Evolutionary conservation across 2,329 filamentous ascomycete species (phyloP).

Genomic region (Penicillium sp.): DNA sequence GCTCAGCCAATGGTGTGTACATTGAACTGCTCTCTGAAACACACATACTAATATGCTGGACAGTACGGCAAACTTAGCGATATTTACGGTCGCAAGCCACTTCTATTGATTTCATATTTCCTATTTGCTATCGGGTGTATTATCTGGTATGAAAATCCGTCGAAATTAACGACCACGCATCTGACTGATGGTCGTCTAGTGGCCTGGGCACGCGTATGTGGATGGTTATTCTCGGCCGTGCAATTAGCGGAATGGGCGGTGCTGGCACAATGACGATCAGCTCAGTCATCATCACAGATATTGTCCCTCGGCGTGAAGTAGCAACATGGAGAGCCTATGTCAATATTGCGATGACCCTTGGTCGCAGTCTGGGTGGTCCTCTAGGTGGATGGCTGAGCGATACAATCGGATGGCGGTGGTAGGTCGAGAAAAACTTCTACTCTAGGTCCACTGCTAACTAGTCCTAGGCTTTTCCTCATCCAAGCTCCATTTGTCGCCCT

Average conservation of each 20-base stretch:
- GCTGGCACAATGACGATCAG: constrained; percentile 51
- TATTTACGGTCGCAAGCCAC: constrained; percentile 59
- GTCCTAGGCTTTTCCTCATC: constrained; percentile 31
- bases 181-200: constrained; percentile 20
- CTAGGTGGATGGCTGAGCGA: constrained; percentile 66
- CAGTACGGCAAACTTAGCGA: constrained; percentile 62
- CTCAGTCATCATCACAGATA: constrained; percentile 54
- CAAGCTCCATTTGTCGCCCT: constrained; percentile 32
- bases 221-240: constrained; percentile 47
- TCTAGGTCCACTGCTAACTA: neutral
- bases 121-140: constrained; percentile 55
- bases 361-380: constrained; percentile 56
- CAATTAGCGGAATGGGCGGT: constrained; percentile 49
- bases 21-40: neutral
- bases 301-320: constrained; percentile 54
- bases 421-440: neutral
- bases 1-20: constrained; percentile 55
- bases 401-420: constrained; percentile 69
- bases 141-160: constrained; percentile 36
- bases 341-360: constrained; percentile 56
- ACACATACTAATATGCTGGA: constrained; percentile 11
- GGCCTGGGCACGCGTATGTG: constrained; percentile 43
- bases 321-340: constrained; percentile 56
- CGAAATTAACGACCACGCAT: too few species aligned
- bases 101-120: constrained; percentile 55